Evolutionary conservation across 345 rosid genomes (phyloP).

Genomic region (Nephelium lappaceum): DNA sequence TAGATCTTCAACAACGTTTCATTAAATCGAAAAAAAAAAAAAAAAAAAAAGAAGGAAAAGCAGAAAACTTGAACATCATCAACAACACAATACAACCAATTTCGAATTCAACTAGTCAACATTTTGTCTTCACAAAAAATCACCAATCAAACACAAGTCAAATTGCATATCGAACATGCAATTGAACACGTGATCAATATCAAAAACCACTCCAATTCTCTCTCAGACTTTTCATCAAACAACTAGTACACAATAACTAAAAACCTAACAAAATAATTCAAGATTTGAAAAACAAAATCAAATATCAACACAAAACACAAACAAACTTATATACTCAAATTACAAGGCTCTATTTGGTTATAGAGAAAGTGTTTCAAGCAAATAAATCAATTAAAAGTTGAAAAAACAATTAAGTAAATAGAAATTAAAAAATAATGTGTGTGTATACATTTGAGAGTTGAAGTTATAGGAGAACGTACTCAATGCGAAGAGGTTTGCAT

Average conservation of each 20-base stretch:
- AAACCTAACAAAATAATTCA: not conserved
- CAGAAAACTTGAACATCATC: conserved; percentile 43
- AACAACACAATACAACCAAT: conserved; percentile 18
- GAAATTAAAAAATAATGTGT: too few species aligned
- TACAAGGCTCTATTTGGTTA: not conserved
- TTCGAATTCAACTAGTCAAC: not conserved
- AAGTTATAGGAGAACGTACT: conserved; percentile 36
- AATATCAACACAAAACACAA: not conserved
- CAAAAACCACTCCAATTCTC: not conserved
- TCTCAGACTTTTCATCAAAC: conserved; percentile 44
- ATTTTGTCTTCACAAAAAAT: not conserved
- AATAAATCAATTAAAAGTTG: too few species aligned
- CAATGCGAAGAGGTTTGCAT: conserved; percentile 64
- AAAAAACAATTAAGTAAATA: too few species aligned
- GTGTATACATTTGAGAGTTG: not conserved
- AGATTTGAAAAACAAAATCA: not conserved
- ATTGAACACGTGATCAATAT: not conserved
- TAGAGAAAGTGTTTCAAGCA: not conserved
- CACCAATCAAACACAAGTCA: not conserved
- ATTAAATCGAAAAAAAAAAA: too few species aligned
- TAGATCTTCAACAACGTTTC: too few species aligned
- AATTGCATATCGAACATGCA: too few species aligned
- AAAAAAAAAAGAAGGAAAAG: too few species aligned
- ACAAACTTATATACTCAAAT: not conserved
- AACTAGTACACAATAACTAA: conserved; percentile 28